Percentiles rank a stretch among this genome's conserved stretches.
These are phyloP conservation scores for Neocucurbitaria cava DNA, from an alignment of 2,329 filamentous ascomycete genomes.

Conservation along the genomic window DNA sequence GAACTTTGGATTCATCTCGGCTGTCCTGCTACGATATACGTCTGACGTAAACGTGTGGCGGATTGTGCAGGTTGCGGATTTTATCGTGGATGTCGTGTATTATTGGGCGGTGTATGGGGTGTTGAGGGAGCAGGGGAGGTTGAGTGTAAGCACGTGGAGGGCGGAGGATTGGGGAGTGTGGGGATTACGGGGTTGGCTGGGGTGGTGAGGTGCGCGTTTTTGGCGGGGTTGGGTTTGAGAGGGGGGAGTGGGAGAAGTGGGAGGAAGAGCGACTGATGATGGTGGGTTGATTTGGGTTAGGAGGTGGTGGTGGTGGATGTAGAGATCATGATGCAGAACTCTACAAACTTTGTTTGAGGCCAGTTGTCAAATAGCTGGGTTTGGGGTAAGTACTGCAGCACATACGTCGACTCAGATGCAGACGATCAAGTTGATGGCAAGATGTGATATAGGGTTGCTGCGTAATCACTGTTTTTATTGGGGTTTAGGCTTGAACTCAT, in stretches of 20 bases:
- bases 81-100: constrained; percentile 32
- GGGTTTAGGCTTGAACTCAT: constrained; percentile 3
- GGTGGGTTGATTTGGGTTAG: too few species aligned
- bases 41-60: constrained; percentile 29
- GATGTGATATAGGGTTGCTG: too few species aligned
- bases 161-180: constrained; percentile 45
- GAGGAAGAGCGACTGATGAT: too few species aligned
- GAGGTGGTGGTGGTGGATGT: too few species aligned
- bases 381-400: background rate
- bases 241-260: constrained; percentile 11
- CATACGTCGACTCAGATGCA: constrained; percentile 46
- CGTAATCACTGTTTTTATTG: background rate
- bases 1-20: constrained; percentile 35
- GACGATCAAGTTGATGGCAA: constrained; percentile 3
- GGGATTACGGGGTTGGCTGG: constrained; percentile 30
- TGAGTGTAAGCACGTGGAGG: constrained; percentile 22
- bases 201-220: constrained; percentile 27
- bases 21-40: constrained; percentile 34
- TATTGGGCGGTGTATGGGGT: constrained; percentile 25
- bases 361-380: too few species aligned
- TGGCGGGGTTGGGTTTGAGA: constrained; percentile 25
- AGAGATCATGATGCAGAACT: too few species aligned
- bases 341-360: too few species aligned
- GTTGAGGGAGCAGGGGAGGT: constrained; percentile 20
- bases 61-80: constrained; percentile 25